Evolutionary conservation across 345 rosid genomes (phyloP).

Genomic region (Aquilaria yunnanensis): DNA sequence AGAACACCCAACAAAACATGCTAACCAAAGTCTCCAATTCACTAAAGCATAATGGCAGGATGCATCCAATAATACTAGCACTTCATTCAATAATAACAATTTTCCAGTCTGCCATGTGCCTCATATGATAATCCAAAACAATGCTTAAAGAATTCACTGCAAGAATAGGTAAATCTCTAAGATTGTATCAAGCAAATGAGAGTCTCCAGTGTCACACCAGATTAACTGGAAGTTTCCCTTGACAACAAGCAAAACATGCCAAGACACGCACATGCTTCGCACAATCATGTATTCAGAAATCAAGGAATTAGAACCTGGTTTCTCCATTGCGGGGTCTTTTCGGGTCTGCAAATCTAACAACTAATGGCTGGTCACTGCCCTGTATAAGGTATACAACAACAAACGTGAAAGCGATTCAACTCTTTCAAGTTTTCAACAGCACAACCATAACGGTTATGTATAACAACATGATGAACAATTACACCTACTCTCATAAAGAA

Average conservation of each 20-base stretch:
- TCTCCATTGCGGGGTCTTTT: conserved; percentile 64
- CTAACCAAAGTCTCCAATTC: no score
- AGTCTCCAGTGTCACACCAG: no score
- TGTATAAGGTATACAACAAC: conserved; percentile 19
- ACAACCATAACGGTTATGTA: conserved; percentile 7
- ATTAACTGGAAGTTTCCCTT: no score
- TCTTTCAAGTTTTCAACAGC: conserved; percentile 9
- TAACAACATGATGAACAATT: conserved; percentile 7
- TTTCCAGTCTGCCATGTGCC: background rate
- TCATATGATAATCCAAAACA: conserved; percentile 5
- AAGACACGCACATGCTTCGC: background rate
- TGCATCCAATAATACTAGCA: no score
- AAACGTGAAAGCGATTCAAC: conserved; percentile 6
- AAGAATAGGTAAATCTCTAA: background rate
- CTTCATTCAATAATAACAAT: background rate
- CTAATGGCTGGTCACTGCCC: conserved; percentile 85
- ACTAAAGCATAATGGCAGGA: no score
- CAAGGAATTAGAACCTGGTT: conserved; percentile 42
- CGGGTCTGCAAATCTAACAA: conserved; percentile 78
- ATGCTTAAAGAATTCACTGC: background rate
- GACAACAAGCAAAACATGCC: no score
- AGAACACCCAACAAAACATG: no score
- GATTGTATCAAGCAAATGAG: no score
- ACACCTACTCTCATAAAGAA: conserved; percentile 67
- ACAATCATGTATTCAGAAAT: conserved; percentile 3